Evolutionary conservation across 495 filamentous ascomycete species (phyloP).

Genomic region (Sphaerosporella brunnea): DNA sequence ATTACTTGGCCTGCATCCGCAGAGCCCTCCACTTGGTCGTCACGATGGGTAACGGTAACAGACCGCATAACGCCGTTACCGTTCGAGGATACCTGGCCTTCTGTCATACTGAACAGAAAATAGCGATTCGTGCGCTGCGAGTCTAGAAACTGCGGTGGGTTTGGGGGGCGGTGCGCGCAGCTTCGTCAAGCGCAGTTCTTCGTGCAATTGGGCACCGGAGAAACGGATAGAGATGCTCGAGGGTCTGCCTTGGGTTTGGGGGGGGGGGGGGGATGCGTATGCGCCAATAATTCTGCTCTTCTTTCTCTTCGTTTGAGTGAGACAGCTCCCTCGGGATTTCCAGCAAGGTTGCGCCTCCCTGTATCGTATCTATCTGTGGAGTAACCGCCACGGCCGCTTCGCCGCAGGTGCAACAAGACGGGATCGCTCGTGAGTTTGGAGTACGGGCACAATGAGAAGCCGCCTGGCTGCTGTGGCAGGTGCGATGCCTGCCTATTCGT

Average conservation of each 20-base stretch:
- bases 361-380: neutral
- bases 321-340: neutral
- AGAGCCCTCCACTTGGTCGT: neutral
- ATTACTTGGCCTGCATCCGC: slow-evolving; percentile 2
- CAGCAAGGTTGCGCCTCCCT: neutral
- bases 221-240: no score
- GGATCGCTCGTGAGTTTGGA: neutral
- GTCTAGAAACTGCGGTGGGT: neutral
- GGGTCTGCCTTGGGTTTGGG: no score
- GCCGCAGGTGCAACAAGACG: neutral
- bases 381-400: neutral
- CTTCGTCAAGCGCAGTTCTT: no score
- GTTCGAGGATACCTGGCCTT: slow-evolving; percentile 1
- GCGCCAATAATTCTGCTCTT: neutral
- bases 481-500: no score
- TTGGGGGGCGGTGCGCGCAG: no score
- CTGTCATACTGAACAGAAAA: neutral
- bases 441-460: no score
- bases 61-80: slow-evolving; percentile 3
- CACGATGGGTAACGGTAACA: neutral
- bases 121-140: slow-evolving; percentile 1
- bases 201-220: no score
- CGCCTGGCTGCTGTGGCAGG: no score
- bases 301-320: neutral
- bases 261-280: no score